A percentile compares a stretch with the other conserved stretches of the same genome.
These are phyloP conservation scores for Entonaema liquescens DNA, from an alignment of 495 filamentous ascomycete genomes.

Conservation along the genomic window DNA sequence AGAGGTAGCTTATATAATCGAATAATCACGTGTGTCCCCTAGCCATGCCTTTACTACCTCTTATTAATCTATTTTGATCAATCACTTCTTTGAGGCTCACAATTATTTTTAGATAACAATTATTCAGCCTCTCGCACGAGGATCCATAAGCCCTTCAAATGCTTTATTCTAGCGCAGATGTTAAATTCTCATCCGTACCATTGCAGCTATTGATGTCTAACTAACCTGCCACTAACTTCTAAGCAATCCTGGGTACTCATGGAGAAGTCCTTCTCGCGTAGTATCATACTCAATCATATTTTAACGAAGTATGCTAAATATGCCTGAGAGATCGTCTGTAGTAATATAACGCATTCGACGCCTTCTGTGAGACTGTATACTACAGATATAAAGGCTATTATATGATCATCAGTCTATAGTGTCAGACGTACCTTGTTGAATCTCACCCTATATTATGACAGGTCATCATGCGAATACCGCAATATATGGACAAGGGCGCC, in stretches of 20 bases:
- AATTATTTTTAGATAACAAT: background rate
- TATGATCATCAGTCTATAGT: background rate
- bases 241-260: background rate
- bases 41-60: background rate
- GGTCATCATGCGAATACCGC: background rate
- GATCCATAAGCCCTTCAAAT: background rate
- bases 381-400: background rate
- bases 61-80: background rate
- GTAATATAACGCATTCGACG: too few species aligned
- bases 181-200: background rate
- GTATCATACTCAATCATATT: too few species aligned
- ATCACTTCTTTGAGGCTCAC: background rate
- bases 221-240: background rate
- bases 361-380: too few species aligned
- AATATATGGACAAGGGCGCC: background rate
- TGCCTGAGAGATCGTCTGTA: too few species aligned
- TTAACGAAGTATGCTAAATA: too few species aligned
- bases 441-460: background rate
- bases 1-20: constrained; percentile 3
- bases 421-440: background rate
- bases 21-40: constrained; percentile 18
- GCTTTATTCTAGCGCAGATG: too few species aligned
- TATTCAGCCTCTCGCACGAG: background rate
- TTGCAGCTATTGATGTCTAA: background rate
- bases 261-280: too few species aligned